Evolutionary conservation across 2,329 filamentous ascomycete genomes (phyloP).

Genomic region (Corniculantispora saksenae): DNA sequence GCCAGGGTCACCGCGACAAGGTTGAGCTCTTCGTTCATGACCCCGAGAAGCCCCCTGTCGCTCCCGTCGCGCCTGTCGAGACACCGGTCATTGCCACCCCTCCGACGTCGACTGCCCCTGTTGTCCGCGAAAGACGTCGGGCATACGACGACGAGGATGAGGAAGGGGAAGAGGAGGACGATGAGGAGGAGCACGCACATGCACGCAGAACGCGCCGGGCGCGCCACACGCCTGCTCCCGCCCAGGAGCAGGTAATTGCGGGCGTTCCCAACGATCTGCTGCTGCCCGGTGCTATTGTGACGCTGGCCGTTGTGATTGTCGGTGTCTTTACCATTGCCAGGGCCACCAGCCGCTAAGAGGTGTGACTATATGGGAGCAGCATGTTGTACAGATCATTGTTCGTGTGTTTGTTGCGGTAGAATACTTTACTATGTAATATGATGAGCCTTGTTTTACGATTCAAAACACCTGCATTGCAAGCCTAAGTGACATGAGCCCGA

Average conservation of each 20-base stretch:
- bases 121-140: slow-evolving; percentile 52
- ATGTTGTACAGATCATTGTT: slow-evolving; percentile 14
- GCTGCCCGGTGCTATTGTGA: slow-evolving; percentile 89
- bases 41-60: slow-evolving; percentile 82
- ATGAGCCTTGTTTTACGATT: slow-evolving; percentile 19
- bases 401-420: slow-evolving; percentile 14
- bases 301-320: slow-evolving; percentile 90
- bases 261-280: slow-evolving; percentile 94
- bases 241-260: slow-evolving; percentile 77
- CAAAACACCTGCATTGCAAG: not conserved
- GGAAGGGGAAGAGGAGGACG: slow-evolving; percentile 46
- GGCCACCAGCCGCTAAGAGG: slow-evolving; percentile 48
- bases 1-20: slow-evolving; percentile 79
- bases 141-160: slow-evolving; percentile 56
- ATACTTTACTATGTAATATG: slow-evolving; percentile 20
- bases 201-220: slow-evolving; percentile 32
- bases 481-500: too few relatives aligned
- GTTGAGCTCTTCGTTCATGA: slow-evolving; percentile 97
- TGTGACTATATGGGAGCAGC: not conserved
- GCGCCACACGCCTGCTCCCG: slow-evolving; percentile 38
- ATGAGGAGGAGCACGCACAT: slow-evolving; percentile 46
- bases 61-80: slow-evolving; percentile 54
- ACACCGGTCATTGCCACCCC: slow-evolving; percentile 47
- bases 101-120: slow-evolving; percentile 47
- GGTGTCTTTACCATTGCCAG: slow-evolving; percentile 89